Base-by-base conservation (phyloP, 257 asterid species). In the Catharanthus roseus region DNA sequence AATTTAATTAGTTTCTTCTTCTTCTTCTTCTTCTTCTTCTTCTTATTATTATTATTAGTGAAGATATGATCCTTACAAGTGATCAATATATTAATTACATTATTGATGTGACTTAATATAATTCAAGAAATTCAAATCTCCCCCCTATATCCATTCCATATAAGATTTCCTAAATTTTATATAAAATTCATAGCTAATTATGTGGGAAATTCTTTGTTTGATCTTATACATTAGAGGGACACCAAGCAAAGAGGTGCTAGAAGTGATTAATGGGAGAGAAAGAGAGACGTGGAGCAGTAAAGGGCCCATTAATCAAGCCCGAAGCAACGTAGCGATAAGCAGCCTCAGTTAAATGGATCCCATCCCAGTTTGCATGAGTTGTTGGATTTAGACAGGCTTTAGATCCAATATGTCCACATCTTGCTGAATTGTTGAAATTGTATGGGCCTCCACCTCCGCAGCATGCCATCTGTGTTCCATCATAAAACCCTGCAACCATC, bases 371-470 rank as follows among this genome's bases (percentile, higher is more conserved):
- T 0, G 85, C 79, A 68, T 33, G 75, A 6, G 73, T 47, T 1
- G 80, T 77, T 2, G 96, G 82, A 61, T 83, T 81, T 67, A 8
- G 44, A 77, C 97, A 91, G 15, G 81, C 82, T 80, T 62, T 87
- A 0, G 95, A 87, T 29, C 95, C 92, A 72, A 47, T 51, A 38
- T 91, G 90, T 0, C 97, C 97, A 75, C 97, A 91, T 80, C 90
- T 76, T 19, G 96, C 95, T 6, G 96, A 79, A 62, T 81, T 82
- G 31, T 91, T 89, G 78, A 89, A 89, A 60, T 91, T 91, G 78
- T 83, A 89, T 0, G 93, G 93, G 24, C 97, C 97, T 31, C 97
- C 97, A 26, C 95, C 96, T 60, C 97, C 96, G 42, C 97, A 91
- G 65, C 95, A 91, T 0, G 95, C 89, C 74, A n/a, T 74, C 10